phyloP scores from a whole-genome alignment of 306 rosid species.

The Pueraria montana region DNA sequence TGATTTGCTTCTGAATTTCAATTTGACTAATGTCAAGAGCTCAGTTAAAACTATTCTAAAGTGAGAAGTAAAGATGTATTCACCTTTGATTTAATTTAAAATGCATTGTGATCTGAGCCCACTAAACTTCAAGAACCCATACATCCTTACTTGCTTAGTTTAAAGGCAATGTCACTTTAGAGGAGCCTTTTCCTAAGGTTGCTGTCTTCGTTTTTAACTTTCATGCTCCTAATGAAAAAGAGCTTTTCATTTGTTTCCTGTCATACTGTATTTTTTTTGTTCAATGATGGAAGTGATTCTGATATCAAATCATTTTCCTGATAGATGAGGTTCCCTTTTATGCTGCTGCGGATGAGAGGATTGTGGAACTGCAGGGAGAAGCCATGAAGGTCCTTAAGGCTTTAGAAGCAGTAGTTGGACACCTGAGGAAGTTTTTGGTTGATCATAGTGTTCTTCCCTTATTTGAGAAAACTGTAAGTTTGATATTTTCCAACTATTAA shows the following conservation, averaged over 20 bases:
- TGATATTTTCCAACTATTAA: slow-evolving; percentile 9
- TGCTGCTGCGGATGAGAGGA: slow-evolving; percentile 91
- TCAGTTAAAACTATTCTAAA: not conserved
- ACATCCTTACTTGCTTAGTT: not conserved
- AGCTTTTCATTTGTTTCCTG: not conserved
- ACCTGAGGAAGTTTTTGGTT: slow-evolving; percentile 93
- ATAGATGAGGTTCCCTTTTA: slow-evolving; percentile 93
- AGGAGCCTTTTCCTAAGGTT: not conserved
- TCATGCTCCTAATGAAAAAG: not conserved
- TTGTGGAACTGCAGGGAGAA: slow-evolving; percentile 96
- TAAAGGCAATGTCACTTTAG: not conserved
- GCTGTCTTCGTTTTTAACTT: slow-evolving; percentile 15
- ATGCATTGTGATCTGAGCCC: not conserved
- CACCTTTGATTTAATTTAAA: slow-evolving; percentile 23
- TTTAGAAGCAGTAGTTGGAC: slow-evolving; percentile 88
- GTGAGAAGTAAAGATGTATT: slow-evolving; percentile 7
- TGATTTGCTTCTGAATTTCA: slow-evolving; percentile 20
- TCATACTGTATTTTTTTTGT: slow-evolving; percentile 9
- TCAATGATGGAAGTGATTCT: slow-evolving; percentile 30
- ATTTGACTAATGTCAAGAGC: slow-evolving; percentile 23
- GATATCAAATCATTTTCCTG: slow-evolving; percentile 41
- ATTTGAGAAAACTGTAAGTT: slow-evolving; percentile 92
- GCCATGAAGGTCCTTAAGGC: slow-evolving; percentile 85
- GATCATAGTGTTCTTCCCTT: slow-evolving; percentile 97
- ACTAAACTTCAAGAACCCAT: slow-evolving; percentile 11